Evolutionary conservation across 257 asterid genomes (phyloP), one percentile per base, ranked within the genome.

Genomic region (Petrea volubilis): DNA sequence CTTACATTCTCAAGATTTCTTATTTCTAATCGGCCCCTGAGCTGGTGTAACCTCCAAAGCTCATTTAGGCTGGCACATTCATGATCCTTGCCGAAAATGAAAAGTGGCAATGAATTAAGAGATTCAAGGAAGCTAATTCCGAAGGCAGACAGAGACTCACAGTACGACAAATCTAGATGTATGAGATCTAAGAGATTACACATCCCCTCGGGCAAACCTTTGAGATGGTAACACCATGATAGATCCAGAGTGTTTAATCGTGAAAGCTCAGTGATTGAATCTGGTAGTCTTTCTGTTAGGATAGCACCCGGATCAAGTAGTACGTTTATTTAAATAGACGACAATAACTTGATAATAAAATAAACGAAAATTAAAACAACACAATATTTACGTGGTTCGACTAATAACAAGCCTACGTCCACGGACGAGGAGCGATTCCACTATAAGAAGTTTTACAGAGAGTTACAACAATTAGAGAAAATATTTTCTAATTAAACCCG

Each of bases 1-100:
- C 9, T 46, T 9, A 11, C 68, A 60, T 59, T 71, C 60, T 60
- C 75, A 33, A 71, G 75, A 47, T 71, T 59, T 60, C 60, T 46
- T 50, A 71, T 71, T 20, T 71, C 68, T 15, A 71, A 71, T 60
- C 52, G 44, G 17, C 75, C 75, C 50, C 38, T 13, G 4, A 70
- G 75, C 36, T 46, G 15, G 23, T 71, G 44, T 46, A 71, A 5
- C 2, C n/a, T 20, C 40, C 51, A 3, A 4, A 71, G 68, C 24
- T 71, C 75, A 6, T 61, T 52, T 15, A 71, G 33, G 17, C 51
- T 10, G 47, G 75, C 75, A 46, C 27, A 2, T 7, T 17, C 61
- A 29, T 7, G 13, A 71, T 23, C 67, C 27, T 59, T 60, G 12
- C 75, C 61, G 50, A 71, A 23, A 71, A 71, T 61, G 47, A 44